Base-by-base conservation (phyloP, 768 basidiomycete genomes). In the Lanmaoa pseudosensibilis region DNA sequence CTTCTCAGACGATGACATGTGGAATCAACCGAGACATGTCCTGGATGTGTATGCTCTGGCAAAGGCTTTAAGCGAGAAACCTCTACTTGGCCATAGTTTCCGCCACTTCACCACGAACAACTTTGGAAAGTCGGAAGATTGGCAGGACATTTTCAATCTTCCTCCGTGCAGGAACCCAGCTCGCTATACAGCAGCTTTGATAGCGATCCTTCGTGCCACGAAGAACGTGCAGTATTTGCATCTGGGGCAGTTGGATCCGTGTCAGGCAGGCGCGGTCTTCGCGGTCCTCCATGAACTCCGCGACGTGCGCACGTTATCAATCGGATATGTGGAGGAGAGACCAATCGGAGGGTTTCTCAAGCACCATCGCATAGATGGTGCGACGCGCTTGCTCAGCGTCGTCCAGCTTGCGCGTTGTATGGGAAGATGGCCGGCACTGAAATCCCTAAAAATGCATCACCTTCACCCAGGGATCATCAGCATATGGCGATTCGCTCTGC, bases 321-420 rank as follows among this genome's bases (percentile, higher is more conserved):
- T 67, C 7, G 65, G 62, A 4, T 40, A 41, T 4, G 40, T 34
- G 13, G 52, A 54, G 2, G 54, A 53, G 3, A 30, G 15, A 13
- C 10, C 7, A 33, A 23, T 43, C 9, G 41, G 41, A 12, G 34
- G 51, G 10, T 7, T 57, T 5, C 3, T 55, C 46, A 52, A 18
- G 10, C 43, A 30, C 4, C 49, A 10, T 16, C 49, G 50, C 1
- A n/a, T 1, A 2, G 56, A 54, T 6, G 15, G 19, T 5, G 25
- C 36, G 13, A 34, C 48, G 8, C 55, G 53, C 46, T 1, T 61
- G 16, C 41, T 66, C 43, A 61, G 54, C 46, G 43, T 57, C 11
- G 23, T 40, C 41, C 65, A 67, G 34, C 62, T 66, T 8, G 62
- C 57, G 1, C 65, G 65, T 2, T 62, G 63, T 18, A 53, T 66